Evolutionary conservation across 2,329 filamentous ascomycete species (phyloP), one percentile per base, ranked within the genome.

Genomic region (Fusarium begoniae): DNA sequence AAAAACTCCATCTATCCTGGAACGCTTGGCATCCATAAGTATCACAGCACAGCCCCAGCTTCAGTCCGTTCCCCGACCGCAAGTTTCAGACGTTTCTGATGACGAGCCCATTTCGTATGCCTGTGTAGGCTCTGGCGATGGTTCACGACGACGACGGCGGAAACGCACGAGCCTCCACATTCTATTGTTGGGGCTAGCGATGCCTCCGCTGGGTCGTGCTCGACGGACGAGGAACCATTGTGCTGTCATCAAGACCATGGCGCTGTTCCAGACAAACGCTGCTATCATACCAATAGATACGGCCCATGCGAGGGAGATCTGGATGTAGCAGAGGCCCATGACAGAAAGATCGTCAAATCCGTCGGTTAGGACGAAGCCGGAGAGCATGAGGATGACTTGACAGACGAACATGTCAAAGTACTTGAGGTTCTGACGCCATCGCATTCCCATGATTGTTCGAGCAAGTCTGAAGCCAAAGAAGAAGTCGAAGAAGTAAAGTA

Each of bases 391-490:
- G 2, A 68, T 68, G 3, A 68, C 65, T 32, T 68, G 65, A 1
- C 65, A 68, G 7, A 68, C 63, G 12, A 68, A 68, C 65, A 68
- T 68, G 54, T 68, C 65, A 3, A 68, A 53, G 17, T 68, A 68
- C 6, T 62, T 56, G 8, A 68, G 6, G 9, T 68, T 68, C 2
- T 68, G 65, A 8, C 60, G 22, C 63, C 35, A 68, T 1, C 63
- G 35, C 47, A 53, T 43, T 0, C 65, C 53, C 9, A 40, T 14
- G 4, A 18, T 6, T 3, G 65, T 68, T 8, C 65, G 54, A 1
- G 47, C 35, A 28, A 68, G 17, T n/a, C 45, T 48, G 0, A 35
- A 37, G 4, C 51, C 55, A 8, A 67, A 68, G 20, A 67, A 68
- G 45, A 68, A 68, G 30, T 35, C 37, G 8, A 62, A 68, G 22